A percentile compares a stretch with the other conserved stretches of the same genome.
Evolutionary conservation across 1,284 basidiomycete species (phyloP).

Genomic region (Inonotus obliquus): DNA sequence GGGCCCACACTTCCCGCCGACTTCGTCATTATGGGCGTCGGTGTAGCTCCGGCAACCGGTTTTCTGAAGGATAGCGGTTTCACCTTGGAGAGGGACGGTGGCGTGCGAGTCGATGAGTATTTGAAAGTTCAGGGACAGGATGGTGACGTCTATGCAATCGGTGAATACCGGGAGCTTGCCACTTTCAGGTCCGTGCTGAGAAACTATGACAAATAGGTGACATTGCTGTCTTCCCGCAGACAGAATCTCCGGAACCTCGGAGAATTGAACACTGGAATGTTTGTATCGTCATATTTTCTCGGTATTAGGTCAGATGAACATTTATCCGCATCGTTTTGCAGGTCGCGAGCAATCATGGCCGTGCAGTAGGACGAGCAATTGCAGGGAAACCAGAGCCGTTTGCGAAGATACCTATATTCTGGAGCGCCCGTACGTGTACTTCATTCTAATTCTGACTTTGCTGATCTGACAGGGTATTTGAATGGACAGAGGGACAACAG

Average conservation of each 20-base stretch:
- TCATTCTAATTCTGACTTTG: background rate
- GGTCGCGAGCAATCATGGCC: slow-evolving; percentile 84
- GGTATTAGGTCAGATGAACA: background rate
- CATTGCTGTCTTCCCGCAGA: slow-evolving; percentile 80
- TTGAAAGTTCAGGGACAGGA: slow-evolving; percentile 61
- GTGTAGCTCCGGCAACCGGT: slow-evolving; percentile 81
- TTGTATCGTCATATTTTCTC: slow-evolving; percentile 23
- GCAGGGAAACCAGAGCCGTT: slow-evolving; percentile 61
- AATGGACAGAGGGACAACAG: slow-evolving; percentile 57
- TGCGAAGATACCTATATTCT: slow-evolving; percentile 84
- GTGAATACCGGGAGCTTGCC: slow-evolving; percentile 32
- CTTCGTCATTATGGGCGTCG: slow-evolving; percentile 85
- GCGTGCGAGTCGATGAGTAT: slow-evolving; percentile 78
- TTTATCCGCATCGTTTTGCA: slow-evolving; percentile 28
- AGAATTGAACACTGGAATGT: slow-evolving; percentile 94
- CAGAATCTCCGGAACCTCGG: slow-evolving; percentile 43
- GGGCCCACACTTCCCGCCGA: slow-evolving; percentile 67
- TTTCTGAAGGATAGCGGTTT: slow-evolving; percentile 73
- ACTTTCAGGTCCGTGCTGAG: background rate
- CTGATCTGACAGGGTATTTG: background rate
- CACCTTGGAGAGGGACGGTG: slow-evolving; percentile 74
- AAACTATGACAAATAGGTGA: slow-evolving; percentile 46
- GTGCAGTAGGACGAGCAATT: slow-evolving; percentile 78
- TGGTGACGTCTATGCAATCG: slow-evolving; percentile 77
- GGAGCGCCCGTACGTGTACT: slow-evolving; percentile 68